Conservation (phyloP, 2,329 filamentous ascomycete genomes). For the Ophiostoma tasmaniense region DNA sequence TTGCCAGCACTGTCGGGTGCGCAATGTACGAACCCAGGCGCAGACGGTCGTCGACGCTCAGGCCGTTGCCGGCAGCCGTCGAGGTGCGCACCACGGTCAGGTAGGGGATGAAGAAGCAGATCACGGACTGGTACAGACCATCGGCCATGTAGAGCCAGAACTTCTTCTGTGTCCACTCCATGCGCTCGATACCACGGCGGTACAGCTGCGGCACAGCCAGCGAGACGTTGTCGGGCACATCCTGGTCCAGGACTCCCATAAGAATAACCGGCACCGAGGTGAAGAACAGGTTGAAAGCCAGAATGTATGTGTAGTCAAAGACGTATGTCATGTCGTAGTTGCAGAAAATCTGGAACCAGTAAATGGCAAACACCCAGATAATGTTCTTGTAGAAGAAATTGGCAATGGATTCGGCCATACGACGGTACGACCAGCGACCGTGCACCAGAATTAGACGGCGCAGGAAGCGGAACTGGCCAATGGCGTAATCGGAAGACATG, state of each 20-base stretch:
- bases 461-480: slow-evolving; percentile 86
- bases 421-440: slow-evolving; percentile 91
- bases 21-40: slow-evolving; percentile 83
- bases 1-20: slow-evolving; percentile 73
- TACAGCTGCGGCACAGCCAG: slow-evolving; percentile 93
- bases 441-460: slow-evolving; percentile 81
- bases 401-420: slow-evolving; percentile 84
- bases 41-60: slow-evolving; percentile 67
- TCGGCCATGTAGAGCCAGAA: slow-evolving; percentile 98
- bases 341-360: slow-evolving; percentile 96
- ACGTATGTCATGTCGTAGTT: slow-evolving; percentile 95
- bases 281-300: slow-evolving; percentile 93
- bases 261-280: slow-evolving; percentile 91
- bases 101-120: slow-evolving; percentile 90
- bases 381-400: slow-evolving; percentile 99
- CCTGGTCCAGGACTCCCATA: slow-evolving; percentile 94
- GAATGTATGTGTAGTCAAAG: slow-evolving; percentile 95
- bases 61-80: slow-evolving; percentile 58
- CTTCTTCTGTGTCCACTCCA: slow-evolving; percentile 92
- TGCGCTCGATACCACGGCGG: slow-evolving; percentile 85
- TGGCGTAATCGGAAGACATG: slow-evolving; percentile 94
- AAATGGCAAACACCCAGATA: slow-evolving; percentile 91
- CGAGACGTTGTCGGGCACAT: slow-evolving; percentile 89
- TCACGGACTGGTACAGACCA: slow-evolving; percentile 86
- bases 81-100: slow-evolving; percentile 62